phyloP scores from a whole-genome alignment of 2,329 filamentous ascomycete species.

The Alternaria tenuissima region DNA sequence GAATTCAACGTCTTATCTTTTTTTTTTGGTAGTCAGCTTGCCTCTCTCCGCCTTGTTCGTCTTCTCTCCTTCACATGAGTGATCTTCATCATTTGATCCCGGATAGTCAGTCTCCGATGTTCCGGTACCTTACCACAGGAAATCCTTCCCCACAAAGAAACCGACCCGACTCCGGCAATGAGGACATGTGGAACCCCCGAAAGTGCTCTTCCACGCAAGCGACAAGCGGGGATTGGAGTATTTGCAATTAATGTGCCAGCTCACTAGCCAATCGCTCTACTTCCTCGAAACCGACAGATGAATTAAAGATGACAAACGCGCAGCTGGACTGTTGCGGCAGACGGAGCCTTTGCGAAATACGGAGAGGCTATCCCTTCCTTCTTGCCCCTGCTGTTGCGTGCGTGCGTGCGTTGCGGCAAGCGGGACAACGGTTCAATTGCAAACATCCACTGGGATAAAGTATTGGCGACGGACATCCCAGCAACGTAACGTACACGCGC shows the following conservation, averaged over 20 bases:
- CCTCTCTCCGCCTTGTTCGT: neutral
- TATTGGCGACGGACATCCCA: neutral
- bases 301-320: no score
- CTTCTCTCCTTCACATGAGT: neutral
- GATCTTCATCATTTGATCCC: neutral
- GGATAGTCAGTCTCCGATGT: slow-evolving; percentile 1
- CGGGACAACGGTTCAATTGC: neutral
- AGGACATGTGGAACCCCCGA: slow-evolving; percentile 12
- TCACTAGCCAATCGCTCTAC: slow-evolving; percentile 7
- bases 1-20: slow-evolving; percentile 20
- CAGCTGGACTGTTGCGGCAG: neutral
- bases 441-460: no score
- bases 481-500: slow-evolving; percentile 1
- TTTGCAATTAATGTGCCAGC: neutral
- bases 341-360: neutral
- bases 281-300: neutral
- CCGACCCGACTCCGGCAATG: slow-evolving; percentile 19
- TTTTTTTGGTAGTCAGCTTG: neutral
- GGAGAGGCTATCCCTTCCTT: neutral
- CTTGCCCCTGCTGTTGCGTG: neutral
- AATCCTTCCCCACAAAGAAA: slow-evolving; percentile 23
- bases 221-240: neutral
- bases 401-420: slow-evolving; percentile 1
- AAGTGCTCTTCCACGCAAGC: slow-evolving; percentile 6
- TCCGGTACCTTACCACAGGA: slow-evolving; percentile 2